Percentiles rank a stretch among this genome's conserved stretches.
phyloP scores from a whole-genome alignment of 768 basidiomycete species.

The Daedaleopsis sinensis region DNA sequence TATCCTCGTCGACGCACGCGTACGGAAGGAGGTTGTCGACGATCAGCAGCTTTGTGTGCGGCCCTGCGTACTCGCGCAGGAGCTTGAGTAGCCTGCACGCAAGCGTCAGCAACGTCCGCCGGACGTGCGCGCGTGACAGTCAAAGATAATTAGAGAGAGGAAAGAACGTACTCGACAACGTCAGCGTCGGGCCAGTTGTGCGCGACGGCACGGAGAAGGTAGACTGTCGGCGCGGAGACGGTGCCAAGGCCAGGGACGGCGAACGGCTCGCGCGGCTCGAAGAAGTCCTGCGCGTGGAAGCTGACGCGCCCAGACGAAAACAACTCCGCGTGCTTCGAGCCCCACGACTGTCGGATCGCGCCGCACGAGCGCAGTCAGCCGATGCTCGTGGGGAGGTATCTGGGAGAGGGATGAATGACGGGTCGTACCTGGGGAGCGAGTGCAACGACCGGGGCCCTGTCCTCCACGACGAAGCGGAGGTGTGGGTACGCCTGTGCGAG shows the following conservation, averaged over 20 bases:
- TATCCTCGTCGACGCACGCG: conserved; percentile 8
- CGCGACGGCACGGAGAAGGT: conserved; percentile 9
- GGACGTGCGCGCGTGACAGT: too few relatives aligned
- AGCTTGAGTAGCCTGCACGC: conserved; percentile 9
- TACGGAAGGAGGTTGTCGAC: conserved; percentile 16
- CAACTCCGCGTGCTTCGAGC: conserved; percentile 1
- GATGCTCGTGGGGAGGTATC: neutral
- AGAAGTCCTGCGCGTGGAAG: conserved; percentile 13
- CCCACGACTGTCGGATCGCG: conserved; percentile 7
- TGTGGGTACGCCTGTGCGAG: conserved; percentile 22
- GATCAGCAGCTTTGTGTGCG: conserved; percentile 10
- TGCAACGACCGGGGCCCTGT: conserved; percentile 23
- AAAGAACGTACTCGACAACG: neutral
- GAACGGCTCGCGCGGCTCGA: conserved; percentile 8
- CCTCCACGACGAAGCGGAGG: conserved; percentile 21
- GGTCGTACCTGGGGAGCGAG: conserved; percentile 39
- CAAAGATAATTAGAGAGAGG: neutral
- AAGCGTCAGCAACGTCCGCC: too few relatives aligned
- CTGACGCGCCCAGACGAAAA: conserved; percentile 5
- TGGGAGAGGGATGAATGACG: neutral
- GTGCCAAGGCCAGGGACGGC: conserved; percentile 7
- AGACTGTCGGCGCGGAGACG: conserved; percentile 1
- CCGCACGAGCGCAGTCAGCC: neutral
- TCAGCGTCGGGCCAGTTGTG: conserved; percentile 18
- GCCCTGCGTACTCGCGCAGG: conserved; percentile 2